These are phyloP conservation scores for Lecanicillium sp. DNA, from an alignment of 2,329 filamentous ascomycete species.

Conservation along the genomic window DNA sequence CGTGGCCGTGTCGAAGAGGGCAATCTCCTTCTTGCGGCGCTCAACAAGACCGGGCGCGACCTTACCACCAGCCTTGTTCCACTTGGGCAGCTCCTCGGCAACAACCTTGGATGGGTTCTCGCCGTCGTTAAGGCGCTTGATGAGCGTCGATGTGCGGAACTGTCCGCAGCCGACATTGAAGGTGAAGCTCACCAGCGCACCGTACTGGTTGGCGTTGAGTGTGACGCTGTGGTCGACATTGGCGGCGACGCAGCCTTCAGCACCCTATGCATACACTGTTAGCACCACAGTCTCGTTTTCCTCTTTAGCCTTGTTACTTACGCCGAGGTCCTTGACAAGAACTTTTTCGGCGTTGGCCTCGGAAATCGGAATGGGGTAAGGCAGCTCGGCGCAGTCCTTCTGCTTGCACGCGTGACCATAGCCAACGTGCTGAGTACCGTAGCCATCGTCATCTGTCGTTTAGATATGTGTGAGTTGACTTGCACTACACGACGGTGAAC, in stretches of 20 bases:
- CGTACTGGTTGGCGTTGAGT: constrained; percentile 42
- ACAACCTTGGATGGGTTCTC: constrained; percentile 33
- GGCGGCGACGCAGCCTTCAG: not conserved
- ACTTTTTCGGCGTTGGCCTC: constrained; percentile 33
- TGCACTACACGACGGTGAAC: not conserved
- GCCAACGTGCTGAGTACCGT: constrained; percentile 42
- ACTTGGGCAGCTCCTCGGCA: constrained; percentile 36
- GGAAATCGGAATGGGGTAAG: constrained; percentile 40
- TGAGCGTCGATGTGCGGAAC: constrained; percentile 29
- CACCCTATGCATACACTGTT: not conserved
- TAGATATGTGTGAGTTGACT: not conserved
- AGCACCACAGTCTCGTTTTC: not conserved
- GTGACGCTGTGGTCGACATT: constrained; percentile 22
- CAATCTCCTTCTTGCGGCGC: constrained; percentile 35
- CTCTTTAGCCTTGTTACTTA: constrained; percentile 5
- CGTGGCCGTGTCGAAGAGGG: constrained; percentile 22
- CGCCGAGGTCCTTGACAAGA: constrained; percentile 31
- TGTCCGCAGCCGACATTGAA: constrained; percentile 40
- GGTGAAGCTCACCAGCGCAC: constrained; percentile 39
- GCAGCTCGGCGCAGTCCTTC: constrained; percentile 37
- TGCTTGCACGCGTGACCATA: constrained; percentile 44
- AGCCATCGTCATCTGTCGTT: constrained; percentile 31
- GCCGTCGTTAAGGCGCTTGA: constrained; percentile 35
- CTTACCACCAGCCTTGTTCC: constrained; percentile 32
- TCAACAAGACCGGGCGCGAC: constrained; percentile 31